Evolutionary conservation across 2,329 filamentous ascomycete genomes (phyloP), one percentile per base, ranked within the genome.

Genomic region (Claviceps monticola): DNA sequence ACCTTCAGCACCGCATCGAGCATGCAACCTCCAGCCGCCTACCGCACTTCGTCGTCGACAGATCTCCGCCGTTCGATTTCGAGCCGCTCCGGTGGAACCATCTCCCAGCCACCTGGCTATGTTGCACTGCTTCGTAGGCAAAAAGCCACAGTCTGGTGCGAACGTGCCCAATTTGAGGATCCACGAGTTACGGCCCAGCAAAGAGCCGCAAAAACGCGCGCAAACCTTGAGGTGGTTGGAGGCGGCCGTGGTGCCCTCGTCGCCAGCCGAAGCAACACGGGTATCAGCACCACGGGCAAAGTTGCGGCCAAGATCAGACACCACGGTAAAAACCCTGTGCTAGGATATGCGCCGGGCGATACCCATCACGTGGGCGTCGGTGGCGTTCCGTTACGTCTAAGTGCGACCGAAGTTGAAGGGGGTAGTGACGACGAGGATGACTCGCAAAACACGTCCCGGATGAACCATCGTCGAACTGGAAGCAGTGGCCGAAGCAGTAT

Each of bases 71-170:
- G 89, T 58, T 94, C 88, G 29, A 87, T 83, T 34, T 95, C 88
- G 3, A 86, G 85, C 49, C 82, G 88, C 60, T 94, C 88, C 21
- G 79, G 76, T 56, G 72, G 72, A 46, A 64, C 67, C 23, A 60
- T 72, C 51, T 73, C 73, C 16, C 78, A 79, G 55, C 71, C 84
- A 1, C 76, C 76, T n/a, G 83, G 88, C 57, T 98, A 98, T 68
- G 93, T 98, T 49, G 90, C 93, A 38, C 76, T 96, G n/a, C 84
- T 98, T 71, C 82, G 93, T 56, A 91, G 90, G 66, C 93, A 98
- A 69, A 97, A 97, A 67, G 93, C 89, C 36, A 98, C 93, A 0
- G 93, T 98, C 4, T 98, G 93, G 93, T 96, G 90, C 71, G 93
- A 97, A 64, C 84, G 90, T 51, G 80, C 91, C 9, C 93, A 98